Conservation (phyloP, 139 green algal species). For the Cymbomonas tetramitiformis region DNA sequence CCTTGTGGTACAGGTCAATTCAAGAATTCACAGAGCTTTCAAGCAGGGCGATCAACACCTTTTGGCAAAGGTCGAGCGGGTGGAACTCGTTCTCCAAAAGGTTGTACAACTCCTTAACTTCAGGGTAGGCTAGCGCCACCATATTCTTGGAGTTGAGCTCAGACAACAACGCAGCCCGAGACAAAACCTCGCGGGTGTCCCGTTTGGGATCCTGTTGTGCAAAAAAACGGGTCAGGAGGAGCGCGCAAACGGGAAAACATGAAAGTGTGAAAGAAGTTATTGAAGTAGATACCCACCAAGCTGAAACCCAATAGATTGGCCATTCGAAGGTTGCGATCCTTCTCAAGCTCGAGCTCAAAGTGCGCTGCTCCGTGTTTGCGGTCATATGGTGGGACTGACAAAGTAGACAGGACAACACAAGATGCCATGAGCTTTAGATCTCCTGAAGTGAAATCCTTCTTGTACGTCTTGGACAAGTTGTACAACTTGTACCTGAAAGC, state of each 20-base stretch:
- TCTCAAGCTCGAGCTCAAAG: constrained; percentile 46
- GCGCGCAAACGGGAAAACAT: too few relatives aligned
- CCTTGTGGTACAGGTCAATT: not conserved
- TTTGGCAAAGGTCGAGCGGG: constrained; percentile 80
- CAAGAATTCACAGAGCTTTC: not conserved
- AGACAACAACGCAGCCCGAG: constrained; percentile 46
- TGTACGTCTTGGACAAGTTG: constrained; percentile 63
- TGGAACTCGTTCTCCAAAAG: constrained; percentile 76
- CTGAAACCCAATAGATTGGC: constrained; percentile 81
- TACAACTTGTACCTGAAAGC: constrained; percentile 92
- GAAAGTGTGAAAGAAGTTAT: too few relatives aligned
- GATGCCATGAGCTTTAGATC: constrained; percentile 62
- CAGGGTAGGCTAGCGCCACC: constrained; percentile 50
- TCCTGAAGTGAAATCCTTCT: constrained; percentile 55
- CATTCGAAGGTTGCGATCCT: constrained; percentile 76
- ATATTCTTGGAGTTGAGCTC: constrained; percentile 64
- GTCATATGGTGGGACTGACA: constrained; percentile 82
- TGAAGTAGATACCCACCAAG: too few relatives aligned
- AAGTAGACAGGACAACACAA: constrained; percentile 74
- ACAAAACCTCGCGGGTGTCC: constrained; percentile 35
- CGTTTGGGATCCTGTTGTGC: constrained; percentile 39
- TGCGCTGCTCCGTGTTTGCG: constrained; percentile 19
- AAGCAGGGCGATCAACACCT: constrained; percentile 69
- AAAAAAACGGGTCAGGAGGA: too few relatives aligned
- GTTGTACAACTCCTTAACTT: constrained; percentile 53